Conservation (phyloP, 2,329 filamentous ascomycete species). For the Aspergillus sp. region DNA sequence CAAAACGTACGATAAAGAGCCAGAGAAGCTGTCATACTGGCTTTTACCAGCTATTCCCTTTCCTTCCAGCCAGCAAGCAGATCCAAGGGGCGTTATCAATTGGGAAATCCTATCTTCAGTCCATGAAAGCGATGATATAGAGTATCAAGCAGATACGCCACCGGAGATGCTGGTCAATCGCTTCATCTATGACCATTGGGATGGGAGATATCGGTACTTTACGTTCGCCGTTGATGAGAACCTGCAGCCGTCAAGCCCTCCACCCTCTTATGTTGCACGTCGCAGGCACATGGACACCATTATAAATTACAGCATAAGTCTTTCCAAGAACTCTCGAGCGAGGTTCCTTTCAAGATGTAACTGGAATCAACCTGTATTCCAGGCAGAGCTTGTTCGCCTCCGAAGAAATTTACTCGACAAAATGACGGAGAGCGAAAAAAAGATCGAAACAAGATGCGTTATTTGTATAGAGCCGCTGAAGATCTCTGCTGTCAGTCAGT, state of each 20-base stretch:
- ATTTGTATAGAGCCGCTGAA: constrained; percentile 73
- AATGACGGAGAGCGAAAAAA: constrained; percentile 49
- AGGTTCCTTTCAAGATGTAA: constrained; percentile 52
- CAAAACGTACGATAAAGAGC: constrained; percentile 69
- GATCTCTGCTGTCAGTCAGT: constrained; percentile 68
- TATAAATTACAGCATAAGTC: constrained; percentile 77
- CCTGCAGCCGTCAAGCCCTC: constrained; percentile 32
- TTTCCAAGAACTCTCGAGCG: constrained; percentile 61
- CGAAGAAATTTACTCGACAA: constrained; percentile 83
- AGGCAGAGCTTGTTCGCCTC: constrained; percentile 69
- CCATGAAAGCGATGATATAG: constrained; percentile 37
- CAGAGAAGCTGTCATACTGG: constrained; percentile 74
- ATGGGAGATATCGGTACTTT: constrained; percentile 59
- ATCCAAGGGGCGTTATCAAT: constrained; percentile 41
- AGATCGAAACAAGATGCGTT: constrained; percentile 55
- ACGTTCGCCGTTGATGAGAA: constrained; percentile 35
- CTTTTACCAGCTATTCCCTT: constrained; percentile 60
- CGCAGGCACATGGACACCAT: constrained; percentile 61
- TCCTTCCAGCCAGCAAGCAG: constrained; percentile 33
- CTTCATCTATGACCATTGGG: constrained; percentile 56
- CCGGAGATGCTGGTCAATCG: constrained; percentile 43
- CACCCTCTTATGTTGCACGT: constrained; percentile 29
- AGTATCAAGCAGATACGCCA: constrained; percentile 45
- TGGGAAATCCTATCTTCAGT: constrained; percentile 37
- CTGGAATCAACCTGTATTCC: constrained; percentile 74